Conservation (phyloP, 2,329 filamentous ascomycete species). For the Xylariaceae sp. region DNA sequence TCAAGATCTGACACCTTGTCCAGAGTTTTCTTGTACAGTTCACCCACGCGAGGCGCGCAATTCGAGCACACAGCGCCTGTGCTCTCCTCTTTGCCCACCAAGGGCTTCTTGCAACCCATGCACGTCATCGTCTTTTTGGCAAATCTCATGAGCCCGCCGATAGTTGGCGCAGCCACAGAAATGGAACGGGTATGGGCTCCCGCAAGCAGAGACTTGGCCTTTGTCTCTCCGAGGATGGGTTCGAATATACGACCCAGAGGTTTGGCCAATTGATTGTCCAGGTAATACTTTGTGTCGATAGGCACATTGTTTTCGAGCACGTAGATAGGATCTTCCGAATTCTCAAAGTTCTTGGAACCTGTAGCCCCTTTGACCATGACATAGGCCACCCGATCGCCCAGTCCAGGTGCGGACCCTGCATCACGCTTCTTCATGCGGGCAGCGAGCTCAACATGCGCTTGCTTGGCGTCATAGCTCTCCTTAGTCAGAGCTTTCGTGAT, state of each 20-base stretch:
- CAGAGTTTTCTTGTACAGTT: slow-evolving; percentile 90
- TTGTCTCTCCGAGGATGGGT: slow-evolving; percentile 91
- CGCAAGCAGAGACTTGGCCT: slow-evolving; percentile 79
- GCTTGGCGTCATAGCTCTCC: slow-evolving; percentile 82
- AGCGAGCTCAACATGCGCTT: slow-evolving; percentile 93
- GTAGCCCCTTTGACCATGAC: slow-evolving; percentile 92
- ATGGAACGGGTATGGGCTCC: slow-evolving; percentile 96
- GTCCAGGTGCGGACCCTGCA: slow-evolving; percentile 83
- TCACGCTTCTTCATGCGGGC: slow-evolving; percentile 97
- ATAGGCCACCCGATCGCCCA: slow-evolving; percentile 96
- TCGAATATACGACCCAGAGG: slow-evolving; percentile 95
- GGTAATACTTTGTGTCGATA: slow-evolving; percentile 97
- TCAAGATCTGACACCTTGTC: slow-evolving; percentile 88
- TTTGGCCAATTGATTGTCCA: slow-evolving; percentile 97
- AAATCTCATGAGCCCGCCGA: slow-evolving; percentile 97
- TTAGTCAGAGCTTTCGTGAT: slow-evolving; percentile 98
- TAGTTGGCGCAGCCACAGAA: slow-evolving; percentile 82
- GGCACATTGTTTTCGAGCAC: slow-evolving; percentile 97
- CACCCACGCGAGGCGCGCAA: slow-evolving; percentile 80
- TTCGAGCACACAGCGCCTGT: slow-evolving; percentile 84
- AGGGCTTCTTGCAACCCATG: slow-evolving; percentile 98
- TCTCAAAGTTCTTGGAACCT: slow-evolving; percentile 93
- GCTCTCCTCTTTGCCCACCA: slow-evolving; percentile 74
- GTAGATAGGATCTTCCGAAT: slow-evolving; percentile 94
- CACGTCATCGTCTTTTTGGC: slow-evolving; percentile 97